phyloP scores from a whole-genome alignment of 345 rosid genomes.

The Salix dunnii region DNA sequence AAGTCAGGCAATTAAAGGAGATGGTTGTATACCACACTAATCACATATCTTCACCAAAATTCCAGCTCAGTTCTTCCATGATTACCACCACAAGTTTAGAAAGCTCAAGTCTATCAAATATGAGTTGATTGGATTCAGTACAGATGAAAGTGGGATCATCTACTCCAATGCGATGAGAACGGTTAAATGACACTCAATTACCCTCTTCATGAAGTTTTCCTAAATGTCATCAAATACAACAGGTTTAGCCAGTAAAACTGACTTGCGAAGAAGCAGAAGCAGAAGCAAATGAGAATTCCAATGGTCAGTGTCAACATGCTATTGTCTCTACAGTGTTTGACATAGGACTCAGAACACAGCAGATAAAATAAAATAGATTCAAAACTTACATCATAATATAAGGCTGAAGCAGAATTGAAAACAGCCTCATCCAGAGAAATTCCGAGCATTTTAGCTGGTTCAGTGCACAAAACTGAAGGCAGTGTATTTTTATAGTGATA shows the following conservation, averaged over 20 bases:
- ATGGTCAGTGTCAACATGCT: not conserved
- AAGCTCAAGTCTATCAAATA: not conserved
- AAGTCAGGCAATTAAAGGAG: not conserved
- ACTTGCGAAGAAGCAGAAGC: not conserved
- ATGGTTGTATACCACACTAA: not conserved
- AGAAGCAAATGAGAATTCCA: not conserved
- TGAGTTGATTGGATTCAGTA: not conserved
- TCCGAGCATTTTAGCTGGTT: constrained; percentile 77
- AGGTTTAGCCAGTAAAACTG: not conserved
- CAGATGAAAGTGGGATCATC: not conserved
- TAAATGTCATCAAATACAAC: not conserved
- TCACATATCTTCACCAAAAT: not conserved
- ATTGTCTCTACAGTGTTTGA: not conserved
- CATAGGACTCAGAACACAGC: not conserved
- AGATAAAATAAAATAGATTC: not conserved
- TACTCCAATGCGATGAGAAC: not conserved
- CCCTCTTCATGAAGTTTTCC: not conserved
- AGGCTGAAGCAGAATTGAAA: constrained; percentile 80
- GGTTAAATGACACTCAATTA: not conserved
- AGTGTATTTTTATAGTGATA: constrained; percentile 24
- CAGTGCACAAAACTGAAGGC: constrained; percentile 52
- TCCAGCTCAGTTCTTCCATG: not conserved
- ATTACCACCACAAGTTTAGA: not conserved
- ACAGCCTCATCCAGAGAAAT: constrained; percentile 83
- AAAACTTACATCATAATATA: constrained; percentile 80